Base-by-base conservation (phyloP, 148 eudicot genomes). In the Vaccinium darrowii region DNA sequence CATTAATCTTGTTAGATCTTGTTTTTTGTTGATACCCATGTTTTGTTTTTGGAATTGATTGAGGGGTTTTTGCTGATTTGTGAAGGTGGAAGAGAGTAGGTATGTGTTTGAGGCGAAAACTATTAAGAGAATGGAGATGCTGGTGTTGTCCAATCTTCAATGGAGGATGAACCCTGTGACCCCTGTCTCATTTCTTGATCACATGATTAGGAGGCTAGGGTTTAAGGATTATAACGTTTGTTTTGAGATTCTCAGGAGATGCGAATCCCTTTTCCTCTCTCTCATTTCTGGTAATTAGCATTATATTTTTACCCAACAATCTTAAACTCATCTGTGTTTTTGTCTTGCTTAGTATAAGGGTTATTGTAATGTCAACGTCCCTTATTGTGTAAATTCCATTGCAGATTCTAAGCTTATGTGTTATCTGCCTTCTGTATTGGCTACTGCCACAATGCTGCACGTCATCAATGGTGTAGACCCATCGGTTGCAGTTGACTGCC, bases 81-180 rank as follows among this genome's bases (percentile, higher is more conserved):
- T 84, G 16, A 57, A 92, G 97, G 92, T 94, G 83, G 97, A 90
- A 74, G 94, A 91, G 23, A 74, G 84, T 53, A 89, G 86, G 87
- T 90, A 87, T 77, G 87, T 92, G 67, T 94, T 94, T 67, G 92
- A 92, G 86, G 89, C 94, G 1, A 92, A 92, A 79, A 91, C 92
- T 7, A 93, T 93, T 73, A 91, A 91, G 81, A 92, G 91, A 81
- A 93, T 93, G 96, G 96, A 94, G 90, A 84, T 94, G 69, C 85
- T 94, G 91, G 88, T 92, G 58, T 89, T 92, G 2, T 89, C 95
- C 6, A 91, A 90, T 14, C 95, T 92, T 67, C 30, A 90, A 60
- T 94, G 95, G 95, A 92, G 85, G 89, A 92, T 94, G 95, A 90
- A 92, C 39, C 97, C 94, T 18, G 97, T 94, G 43, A 94, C 97